Conservation (phyloP, 2,329 filamentous ascomycete genomes). For the Periconia sp. region DNA sequence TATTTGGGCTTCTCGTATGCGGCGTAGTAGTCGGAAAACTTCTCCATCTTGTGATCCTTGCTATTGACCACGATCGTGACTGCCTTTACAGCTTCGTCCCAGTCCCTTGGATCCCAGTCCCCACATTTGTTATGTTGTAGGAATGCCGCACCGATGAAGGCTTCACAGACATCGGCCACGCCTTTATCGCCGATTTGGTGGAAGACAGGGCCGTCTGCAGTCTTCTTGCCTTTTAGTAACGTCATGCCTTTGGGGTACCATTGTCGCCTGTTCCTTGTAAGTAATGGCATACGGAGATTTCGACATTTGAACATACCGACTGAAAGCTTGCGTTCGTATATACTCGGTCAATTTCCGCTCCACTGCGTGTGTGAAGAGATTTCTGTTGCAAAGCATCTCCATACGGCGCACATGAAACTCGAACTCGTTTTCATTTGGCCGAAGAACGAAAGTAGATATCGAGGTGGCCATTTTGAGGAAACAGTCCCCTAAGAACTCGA, state of each 20-base stretch:
- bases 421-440: constrained; percentile 80
- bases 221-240: constrained; percentile 73
- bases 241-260: constrained; percentile 89
- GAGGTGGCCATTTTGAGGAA: constrained; percentile 97
- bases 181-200: constrained; percentile 86
- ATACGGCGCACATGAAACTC: constrained; percentile 91
- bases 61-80: constrained; percentile 73
- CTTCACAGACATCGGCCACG: constrained; percentile 93
- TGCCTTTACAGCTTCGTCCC: constrained; percentile 67
- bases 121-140: constrained; percentile 59
- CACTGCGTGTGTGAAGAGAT: constrained; percentile 77
- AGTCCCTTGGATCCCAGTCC: constrained; percentile 53
- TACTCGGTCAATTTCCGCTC: constrained; percentile 70
- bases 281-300: background rate
- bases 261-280: constrained; percentile 59
- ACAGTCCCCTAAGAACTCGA: constrained; percentile 92
- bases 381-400: constrained; percentile 88
- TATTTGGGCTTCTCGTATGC: constrained; percentile 74
- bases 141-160: constrained; percentile 84
- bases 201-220: constrained; percentile 57
- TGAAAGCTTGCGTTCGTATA: constrained; percentile 83
- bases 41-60: constrained; percentile 69
- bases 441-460: constrained; percentile 79
- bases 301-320: constrained; percentile 56
- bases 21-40: constrained; percentile 75